phyloP scores from a whole-genome alignment of 306 rosid genomes.

The Cucurbita maxima region DNA sequence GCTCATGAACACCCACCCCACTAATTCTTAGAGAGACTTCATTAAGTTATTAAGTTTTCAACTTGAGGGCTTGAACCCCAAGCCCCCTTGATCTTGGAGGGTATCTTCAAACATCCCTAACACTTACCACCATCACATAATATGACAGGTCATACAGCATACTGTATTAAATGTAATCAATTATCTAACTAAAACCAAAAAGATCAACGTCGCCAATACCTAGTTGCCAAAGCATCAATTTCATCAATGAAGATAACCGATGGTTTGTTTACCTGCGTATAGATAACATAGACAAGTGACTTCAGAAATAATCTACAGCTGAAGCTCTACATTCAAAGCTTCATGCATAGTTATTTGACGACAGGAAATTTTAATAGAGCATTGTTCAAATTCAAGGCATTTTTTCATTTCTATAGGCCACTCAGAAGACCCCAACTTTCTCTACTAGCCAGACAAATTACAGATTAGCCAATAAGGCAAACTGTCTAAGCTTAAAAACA shows the following conservation, averaged over 20 bases:
- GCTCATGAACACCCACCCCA: background rate
- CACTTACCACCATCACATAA: background rate
- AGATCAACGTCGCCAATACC: constrained; percentile 20
- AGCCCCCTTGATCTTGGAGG: background rate
- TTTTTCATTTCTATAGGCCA: background rate
- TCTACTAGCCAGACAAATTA: background rate
- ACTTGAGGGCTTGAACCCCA: background rate
- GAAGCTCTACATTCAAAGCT: background rate
- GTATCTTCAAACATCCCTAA: background rate
- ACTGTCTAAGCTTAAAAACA: background rate
- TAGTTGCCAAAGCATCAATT: constrained; percentile 93
- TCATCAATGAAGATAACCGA: constrained; percentile 94
- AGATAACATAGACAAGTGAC: background rate
- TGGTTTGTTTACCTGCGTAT: constrained; percentile 89
- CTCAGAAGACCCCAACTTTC: background rate
- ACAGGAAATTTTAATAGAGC: background rate
- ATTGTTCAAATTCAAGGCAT: background rate
- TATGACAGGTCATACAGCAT: background rate
- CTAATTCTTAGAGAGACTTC: background rate
- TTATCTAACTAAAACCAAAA: background rate
- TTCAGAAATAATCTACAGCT: background rate
- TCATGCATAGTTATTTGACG: background rate
- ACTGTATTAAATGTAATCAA: background rate
- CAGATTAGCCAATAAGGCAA: background rate
- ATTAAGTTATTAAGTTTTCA: background rate